Evolutionary conservation across 2,329 filamentous ascomycete species (phyloP), one percentile per base, ranked within the genome.

Genomic region (Diaporthe sp.): DNA sequence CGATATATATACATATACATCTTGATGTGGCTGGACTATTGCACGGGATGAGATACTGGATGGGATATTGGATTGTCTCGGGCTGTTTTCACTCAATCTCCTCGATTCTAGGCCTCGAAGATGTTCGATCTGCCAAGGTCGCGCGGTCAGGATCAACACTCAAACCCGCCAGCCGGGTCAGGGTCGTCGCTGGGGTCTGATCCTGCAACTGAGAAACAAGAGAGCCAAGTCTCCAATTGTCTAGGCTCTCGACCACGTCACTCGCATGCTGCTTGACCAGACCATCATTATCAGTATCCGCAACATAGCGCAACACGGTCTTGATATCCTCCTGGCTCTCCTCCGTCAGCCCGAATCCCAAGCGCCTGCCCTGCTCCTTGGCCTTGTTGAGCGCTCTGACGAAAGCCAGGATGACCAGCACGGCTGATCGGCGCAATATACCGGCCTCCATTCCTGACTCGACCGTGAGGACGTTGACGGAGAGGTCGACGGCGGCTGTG

Each of bases 341-440:
- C 22, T 87, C 84, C 2, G 86, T 88, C 55, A 92, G 83, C 1
- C 88, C 89, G 75, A 92, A 91, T 0, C 85, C 87, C 19, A 91
- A 81, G 13, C 82, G 84, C 63, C 80, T 85, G 4, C 86, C 83
- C 15, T 82, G 78, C 66, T 89, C 84, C 73, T 85, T 85, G 8
- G 88, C 89, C 2, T 82, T 81, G 75, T 92, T 88, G 44, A 94
- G 82, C 0, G 91, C 90, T 73, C 84, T 86, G 39, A 94, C 84
- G 75, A 94, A 88, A 53, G 87, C 87, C 75, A 93, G 83, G 9
- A 94, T 83, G 32, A 92, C 84, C 51, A 94, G 77, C 44, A 93
- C 89, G 5, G 93, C 93, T 9, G 92, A 89, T 30, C 93, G 86
- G 37, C 93, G 86, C 70, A 95, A 79, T 47, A 95, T 94, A 0